These are phyloP conservation scores for Collybiopsis confluens DNA, from an alignment of 768 basidiomycete genomes.

Conservation along the genomic window DNA sequence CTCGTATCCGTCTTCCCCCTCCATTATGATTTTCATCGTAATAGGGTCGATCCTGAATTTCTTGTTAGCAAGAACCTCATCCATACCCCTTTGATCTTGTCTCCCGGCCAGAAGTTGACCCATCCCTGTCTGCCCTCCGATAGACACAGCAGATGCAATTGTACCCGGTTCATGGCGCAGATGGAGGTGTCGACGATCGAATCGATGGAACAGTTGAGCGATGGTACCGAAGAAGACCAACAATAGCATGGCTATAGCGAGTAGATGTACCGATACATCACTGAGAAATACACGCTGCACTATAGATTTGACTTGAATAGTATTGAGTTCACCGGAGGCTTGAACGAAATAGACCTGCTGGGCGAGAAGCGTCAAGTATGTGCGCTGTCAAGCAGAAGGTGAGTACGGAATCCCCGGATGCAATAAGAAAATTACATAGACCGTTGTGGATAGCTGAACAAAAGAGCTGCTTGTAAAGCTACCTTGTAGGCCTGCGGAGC, in stretches of 20 bases:
- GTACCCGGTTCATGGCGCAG: conserved; percentile 49
- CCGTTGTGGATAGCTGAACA: conserved; percentile 29
- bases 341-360: conserved; percentile 47
- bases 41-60: conserved; percentile 47
- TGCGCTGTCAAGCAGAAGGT: conserved; percentile 24
- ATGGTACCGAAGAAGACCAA: conserved; percentile 39
- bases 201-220: conserved; percentile 44
- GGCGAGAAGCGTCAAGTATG: conserved; percentile 47
- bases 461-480: conserved; percentile 36
- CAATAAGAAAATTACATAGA: conserved; percentile 41
- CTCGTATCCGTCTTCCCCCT: conserved; percentile 47
- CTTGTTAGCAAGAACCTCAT: conserved; percentile 35
- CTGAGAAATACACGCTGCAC: conserved; percentile 46
- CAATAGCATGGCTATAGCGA: conserved; percentile 36
- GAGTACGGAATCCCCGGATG: not conserved
- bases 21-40: conserved; percentile 50
- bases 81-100: conserved; percentile 23
- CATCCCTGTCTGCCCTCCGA: conserved; percentile 48
- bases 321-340: conserved; percentile 25
- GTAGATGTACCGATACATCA: conserved; percentile 38
- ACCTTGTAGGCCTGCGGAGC: conserved; percentile 30
- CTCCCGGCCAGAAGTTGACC: conserved; percentile 35
- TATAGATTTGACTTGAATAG: conserved; percentile 38
- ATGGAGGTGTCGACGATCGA: conserved; percentile 37
- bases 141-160: conserved; percentile 51